A percentile compares a stretch with the other conserved stretches of the same genome.
These are phyloP conservation scores for Alectoria sarmentosa DNA, from an alignment of 495 filamentous ascomycete species.

Conservation along the genomic window DNA sequence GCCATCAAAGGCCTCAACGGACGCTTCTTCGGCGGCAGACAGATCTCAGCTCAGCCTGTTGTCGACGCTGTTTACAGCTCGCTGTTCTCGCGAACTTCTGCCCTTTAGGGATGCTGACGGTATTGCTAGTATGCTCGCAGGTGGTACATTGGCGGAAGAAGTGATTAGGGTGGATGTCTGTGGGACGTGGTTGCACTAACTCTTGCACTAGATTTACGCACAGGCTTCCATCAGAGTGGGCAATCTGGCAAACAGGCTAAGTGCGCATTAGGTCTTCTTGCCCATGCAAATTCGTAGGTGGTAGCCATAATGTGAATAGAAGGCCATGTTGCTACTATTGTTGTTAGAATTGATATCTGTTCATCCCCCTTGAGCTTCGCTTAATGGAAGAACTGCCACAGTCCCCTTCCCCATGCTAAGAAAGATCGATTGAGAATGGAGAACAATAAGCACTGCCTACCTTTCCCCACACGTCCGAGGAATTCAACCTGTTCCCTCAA, in stretches of 20 bases:
- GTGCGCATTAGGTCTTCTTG: constrained; percentile 1
- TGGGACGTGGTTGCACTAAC: not conserved
- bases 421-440: not conserved
- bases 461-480: not conserved
- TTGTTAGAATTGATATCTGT: not conserved
- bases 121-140: constrained; percentile 2
- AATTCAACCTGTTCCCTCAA: not conserved
- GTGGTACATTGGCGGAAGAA: not conserved
- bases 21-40: constrained; percentile 82
- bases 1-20: constrained; percentile 97
- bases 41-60: constrained; percentile 90
- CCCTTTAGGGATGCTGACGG: constrained; percentile 35
- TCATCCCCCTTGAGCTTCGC: not conserved
- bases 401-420: not conserved
- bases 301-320: not conserved
- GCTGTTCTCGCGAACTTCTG: constrained; percentile 84
- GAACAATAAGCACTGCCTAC: not conserved
- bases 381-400: not conserved
- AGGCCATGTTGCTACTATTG: not conserved
- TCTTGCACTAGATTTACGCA: not conserved
- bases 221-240: not conserved
- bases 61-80: constrained; percentile 98
- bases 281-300: not conserved
- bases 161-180: not conserved
- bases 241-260: not conserved